phyloP scores from a whole-genome alignment of 768 basidiomycete species.

The Lactarius pseudohatsudake region DNA sequence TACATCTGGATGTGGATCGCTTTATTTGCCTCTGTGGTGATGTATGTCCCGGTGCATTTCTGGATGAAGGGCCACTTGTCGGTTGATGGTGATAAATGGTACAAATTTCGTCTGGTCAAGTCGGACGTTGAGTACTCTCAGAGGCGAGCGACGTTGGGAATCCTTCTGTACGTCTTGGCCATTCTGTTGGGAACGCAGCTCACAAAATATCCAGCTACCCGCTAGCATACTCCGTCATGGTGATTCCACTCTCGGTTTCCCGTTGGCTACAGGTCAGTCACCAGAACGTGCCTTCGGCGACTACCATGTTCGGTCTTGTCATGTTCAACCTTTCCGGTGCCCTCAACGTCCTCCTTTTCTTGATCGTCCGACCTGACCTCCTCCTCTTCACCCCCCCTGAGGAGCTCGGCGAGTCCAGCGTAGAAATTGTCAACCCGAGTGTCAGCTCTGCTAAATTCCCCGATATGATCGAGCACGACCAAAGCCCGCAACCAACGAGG shows the following conservation, averaged over 20 bases:
- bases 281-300: constrained; percentile 33
- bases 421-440: background rate
- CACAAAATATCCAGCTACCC: constrained; percentile 37
- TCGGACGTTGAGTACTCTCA: constrained; percentile 12
- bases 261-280: constrained; percentile 40
- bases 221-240: constrained; percentile 39
- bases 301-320: constrained; percentile 36
- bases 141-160: constrained; percentile 17
- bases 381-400: constrained; percentile 34
- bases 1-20: constrained; percentile 49
- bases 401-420: background rate
- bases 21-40: constrained; percentile 36
- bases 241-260: constrained; percentile 43
- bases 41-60: constrained; percentile 41
- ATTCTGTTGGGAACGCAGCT: background rate
- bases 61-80: constrained; percentile 39
- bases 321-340: constrained; percentile 42
- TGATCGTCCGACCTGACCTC: constrained; percentile 39
- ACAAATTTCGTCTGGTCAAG: constrained; percentile 34
- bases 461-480: background rate
- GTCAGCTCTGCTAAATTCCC: background rate
- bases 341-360: constrained; percentile 42
- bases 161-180: constrained; percentile 34
- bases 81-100: constrained; percentile 37
- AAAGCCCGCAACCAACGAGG: background rate